Percentiles rank a stretch among this genome's conserved stretches.
phyloP scores from a whole-genome alignment of 2,329 filamentous ascomycete species.

The Sclerotiophoma versabilis region DNA sequence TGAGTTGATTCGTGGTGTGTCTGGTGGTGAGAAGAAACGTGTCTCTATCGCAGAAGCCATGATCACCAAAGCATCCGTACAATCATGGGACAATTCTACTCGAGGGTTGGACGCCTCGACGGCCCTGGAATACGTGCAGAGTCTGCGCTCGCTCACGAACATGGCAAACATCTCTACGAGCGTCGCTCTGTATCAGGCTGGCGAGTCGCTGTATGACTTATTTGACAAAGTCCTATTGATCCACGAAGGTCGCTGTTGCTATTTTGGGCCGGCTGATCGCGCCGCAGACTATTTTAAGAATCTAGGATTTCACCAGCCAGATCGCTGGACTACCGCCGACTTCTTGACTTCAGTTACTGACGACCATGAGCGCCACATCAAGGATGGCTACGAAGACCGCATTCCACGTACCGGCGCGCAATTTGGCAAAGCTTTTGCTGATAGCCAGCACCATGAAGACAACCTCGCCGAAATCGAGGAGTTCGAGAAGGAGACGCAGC shows the following conservation, averaged over 20 bases:
- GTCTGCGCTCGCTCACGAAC: conserved; percentile 70
- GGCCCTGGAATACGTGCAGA: conserved; percentile 75
- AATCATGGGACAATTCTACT: conserved; percentile 67
- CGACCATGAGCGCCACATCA: conserved; percentile 63
- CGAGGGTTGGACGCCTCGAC: conserved; percentile 76
- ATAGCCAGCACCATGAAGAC: conserved; percentile 46
- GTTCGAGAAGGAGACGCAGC: conserved; percentile 45
- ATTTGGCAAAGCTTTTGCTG: conserved; percentile 57
- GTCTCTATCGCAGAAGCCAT: conserved; percentile 59
- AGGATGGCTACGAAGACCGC: conserved; percentile 63
- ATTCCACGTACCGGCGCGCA: conserved; percentile 63
- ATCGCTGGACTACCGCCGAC: conserved; percentile 73
- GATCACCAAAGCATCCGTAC: conserved; percentile 51
- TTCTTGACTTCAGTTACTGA: conserved; percentile 76
- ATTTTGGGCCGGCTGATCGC: conserved; percentile 67
- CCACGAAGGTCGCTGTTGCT: conserved; percentile 55
- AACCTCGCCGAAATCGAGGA: conserved; percentile 52
- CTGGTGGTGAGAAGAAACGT: conserved; percentile 58
- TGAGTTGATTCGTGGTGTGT: conserved; percentile 71
- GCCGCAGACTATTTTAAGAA: conserved; percentile 71
- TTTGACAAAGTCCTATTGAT: conserved; percentile 53
- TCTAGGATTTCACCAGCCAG: conserved; percentile 71
- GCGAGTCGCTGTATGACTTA: conserved; percentile 48
- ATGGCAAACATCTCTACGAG: conserved; percentile 67
- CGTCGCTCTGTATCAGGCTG: conserved; percentile 76